Evolutionary conservation across 139 green algal species (phyloP).

Genomic region (Picochlorum sp.): DNA sequence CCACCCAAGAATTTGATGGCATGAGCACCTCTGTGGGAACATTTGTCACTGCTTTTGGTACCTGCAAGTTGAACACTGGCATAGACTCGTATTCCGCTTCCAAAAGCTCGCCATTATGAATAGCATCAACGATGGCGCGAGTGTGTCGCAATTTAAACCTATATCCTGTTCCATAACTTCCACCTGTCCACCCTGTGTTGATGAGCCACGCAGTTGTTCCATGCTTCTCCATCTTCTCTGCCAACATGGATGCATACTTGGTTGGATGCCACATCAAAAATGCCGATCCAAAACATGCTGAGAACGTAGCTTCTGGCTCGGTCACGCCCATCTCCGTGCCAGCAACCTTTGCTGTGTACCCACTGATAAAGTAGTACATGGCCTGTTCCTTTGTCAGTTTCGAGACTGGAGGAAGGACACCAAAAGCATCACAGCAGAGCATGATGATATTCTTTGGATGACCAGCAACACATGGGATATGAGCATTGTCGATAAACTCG

Average conservation of each 20-base stretch:
- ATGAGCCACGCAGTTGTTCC: constrained; percentile 76
- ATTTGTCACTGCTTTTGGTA: constrained; percentile 42
- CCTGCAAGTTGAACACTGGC: constrained; percentile 77
- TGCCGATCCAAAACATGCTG: constrained; percentile 68
- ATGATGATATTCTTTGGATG: constrained; percentile 90
- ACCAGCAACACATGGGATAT: constrained; percentile 76
- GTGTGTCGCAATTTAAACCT: constrained; percentile 89
- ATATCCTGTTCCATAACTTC: constrained; percentile 73
- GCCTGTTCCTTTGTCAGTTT: constrained; percentile 79
- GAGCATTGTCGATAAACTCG: constrained; percentile 86
- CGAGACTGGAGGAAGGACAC: constrained; percentile 82
- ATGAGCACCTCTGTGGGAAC: constrained; percentile 71
- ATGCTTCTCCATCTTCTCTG: constrained; percentile 77
- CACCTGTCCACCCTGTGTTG: constrained; percentile 66
- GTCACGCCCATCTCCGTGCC: constrained; percentile 89
- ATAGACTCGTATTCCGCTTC: constrained; percentile 45
- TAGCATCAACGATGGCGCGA: constrained; percentile 91
- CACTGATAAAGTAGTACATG: constrained; percentile 97
- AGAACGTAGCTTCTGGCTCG: constrained; percentile 90
- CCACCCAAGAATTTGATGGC: constrained; percentile 49
- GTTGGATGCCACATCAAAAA: constrained; percentile 80
- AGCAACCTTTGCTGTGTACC: constrained; percentile 95
- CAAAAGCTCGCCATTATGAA: constrained; percentile 77
- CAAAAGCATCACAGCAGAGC: constrained; percentile 87
- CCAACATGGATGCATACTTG: constrained; percentile 84